phyloP scores from a whole-genome alignment of 2,329 filamentous ascomycete genomes.

The Phyllosticta citrichinensis region DNA sequence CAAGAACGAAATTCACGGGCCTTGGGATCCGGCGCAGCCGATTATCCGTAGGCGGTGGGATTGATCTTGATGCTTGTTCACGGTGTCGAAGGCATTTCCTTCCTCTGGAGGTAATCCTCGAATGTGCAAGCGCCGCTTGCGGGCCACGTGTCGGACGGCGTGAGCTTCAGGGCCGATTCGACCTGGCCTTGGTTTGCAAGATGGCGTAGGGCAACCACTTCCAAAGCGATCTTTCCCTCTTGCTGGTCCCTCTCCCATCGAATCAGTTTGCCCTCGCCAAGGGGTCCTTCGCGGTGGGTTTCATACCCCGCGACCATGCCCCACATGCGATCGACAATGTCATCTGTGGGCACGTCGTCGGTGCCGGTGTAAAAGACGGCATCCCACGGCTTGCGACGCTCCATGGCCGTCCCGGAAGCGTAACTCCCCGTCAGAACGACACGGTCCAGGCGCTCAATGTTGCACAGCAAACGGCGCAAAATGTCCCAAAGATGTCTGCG shows the following conservation, averaged over 20 bases:
- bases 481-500: constrained; percentile 24
- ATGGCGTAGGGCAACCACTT: constrained; percentile 19
- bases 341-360: constrained; percentile 24
- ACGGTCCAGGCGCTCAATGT: constrained; percentile 21
- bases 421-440: constrained; percentile 22
- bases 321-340: constrained; percentile 26
- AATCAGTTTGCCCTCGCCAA: constrained; percentile 18
- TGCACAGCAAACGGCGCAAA: constrained; percentile 20
- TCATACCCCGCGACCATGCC: constrained; percentile 14
- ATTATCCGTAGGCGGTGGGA: constrained; percentile 62
- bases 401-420: constrained; percentile 23
- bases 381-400: constrained; percentile 24
- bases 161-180: constrained; percentile 5
- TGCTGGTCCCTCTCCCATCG: constrained; percentile 19
- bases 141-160: constrained; percentile 20
- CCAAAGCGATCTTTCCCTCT: constrained; percentile 20
- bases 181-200: constrained; percentile 13
- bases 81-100: constrained; percentile 9
- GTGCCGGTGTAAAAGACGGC: constrained; percentile 27
- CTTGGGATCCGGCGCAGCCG: constrained; percentile 92
- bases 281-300: constrained; percentile 12
- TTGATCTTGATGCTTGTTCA: constrained; percentile 17
- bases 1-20: constrained; percentile 97
- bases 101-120: constrained; percentile 20
- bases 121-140: constrained; percentile 21